Conservation (phyloP, 2,329 filamentous ascomycete species). For the Stylonectria norvegica region DNA sequence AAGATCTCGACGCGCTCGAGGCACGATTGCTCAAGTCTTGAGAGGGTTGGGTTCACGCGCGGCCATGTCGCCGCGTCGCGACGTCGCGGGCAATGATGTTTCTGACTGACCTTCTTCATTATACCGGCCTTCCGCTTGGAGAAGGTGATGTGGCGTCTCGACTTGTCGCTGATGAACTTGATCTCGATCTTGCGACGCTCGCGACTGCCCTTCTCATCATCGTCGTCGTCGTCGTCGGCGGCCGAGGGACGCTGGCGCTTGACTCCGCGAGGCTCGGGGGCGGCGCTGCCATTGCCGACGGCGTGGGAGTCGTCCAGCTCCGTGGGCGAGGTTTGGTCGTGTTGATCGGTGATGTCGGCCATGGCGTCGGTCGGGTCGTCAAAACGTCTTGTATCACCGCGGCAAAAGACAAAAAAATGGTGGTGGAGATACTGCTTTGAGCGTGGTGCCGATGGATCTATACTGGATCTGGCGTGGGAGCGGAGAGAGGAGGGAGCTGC, state of each 20-base stretch:
- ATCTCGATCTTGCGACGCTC: slow-evolving; percentile 99
- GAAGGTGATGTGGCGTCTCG: slow-evolving; percentile 97
- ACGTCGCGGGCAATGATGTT: too few relatives aligned
- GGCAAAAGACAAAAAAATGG: slow-evolving; percentile 45
- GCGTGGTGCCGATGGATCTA: slow-evolving; percentile 63
- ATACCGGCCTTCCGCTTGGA: slow-evolving; percentile 99
- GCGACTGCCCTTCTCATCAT: slow-evolving; percentile 95
- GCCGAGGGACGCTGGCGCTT: slow-evolving; percentile 83
- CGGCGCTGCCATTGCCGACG: slow-evolving; percentile 68
- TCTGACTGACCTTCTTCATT: slow-evolving; percentile 98
- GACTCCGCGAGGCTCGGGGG: slow-evolving; percentile 72
- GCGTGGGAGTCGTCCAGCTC: slow-evolving; percentile 70
- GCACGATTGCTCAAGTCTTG: too few relatives aligned
- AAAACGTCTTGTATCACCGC: slow-evolving; percentile 35
- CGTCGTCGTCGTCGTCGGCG: slow-evolving; percentile 92
- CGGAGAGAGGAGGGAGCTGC: slow-evolving; percentile 43
- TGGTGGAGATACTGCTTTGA: slow-evolving; percentile 64
- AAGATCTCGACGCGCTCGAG: too few relatives aligned
- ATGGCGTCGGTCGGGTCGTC: slow-evolving; percentile 41
- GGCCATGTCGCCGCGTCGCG: background rate
- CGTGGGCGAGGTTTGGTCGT: slow-evolving; percentile 71
- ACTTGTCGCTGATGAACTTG: slow-evolving; percentile 99
- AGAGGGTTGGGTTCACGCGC: too few relatives aligned
- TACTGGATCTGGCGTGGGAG: slow-evolving; percentile 62
- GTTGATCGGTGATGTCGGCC: slow-evolving; percentile 77